Percentiles rank a stretch among this genome's conserved stretches.
Conservation (phyloP, 2,329 filamentous ascomycete species). For the Cladobotryum mycophilum region DNA sequence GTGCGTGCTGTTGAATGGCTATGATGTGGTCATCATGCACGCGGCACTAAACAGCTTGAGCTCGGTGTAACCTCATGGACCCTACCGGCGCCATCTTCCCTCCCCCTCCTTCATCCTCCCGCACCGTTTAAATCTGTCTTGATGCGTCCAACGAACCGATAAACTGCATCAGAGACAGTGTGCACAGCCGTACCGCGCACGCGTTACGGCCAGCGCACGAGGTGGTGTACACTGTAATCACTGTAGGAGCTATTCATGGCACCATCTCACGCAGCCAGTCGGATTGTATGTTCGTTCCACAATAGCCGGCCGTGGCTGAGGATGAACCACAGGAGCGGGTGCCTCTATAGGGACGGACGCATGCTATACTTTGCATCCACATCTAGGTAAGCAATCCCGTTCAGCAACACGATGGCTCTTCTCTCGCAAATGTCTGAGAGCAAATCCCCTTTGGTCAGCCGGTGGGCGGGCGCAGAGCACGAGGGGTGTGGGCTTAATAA, state of each 20-base stretch:
- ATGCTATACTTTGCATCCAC: too few species aligned
- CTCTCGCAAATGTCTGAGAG: too few species aligned
- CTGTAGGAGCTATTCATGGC: background rate
- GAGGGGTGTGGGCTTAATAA: too few species aligned
- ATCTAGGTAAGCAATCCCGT: too few species aligned
- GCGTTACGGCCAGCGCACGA: background rate
- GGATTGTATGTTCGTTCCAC: background rate
- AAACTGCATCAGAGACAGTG: background rate
- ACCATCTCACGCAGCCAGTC: too few species aligned
- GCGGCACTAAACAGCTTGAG: background rate
- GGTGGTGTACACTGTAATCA: background rate
- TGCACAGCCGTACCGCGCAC: too few species aligned
- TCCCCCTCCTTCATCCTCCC: background rate
- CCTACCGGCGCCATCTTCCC: background rate
- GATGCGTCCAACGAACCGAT: background rate
- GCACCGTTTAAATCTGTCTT: background rate
- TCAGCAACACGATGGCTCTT: too few species aligned
- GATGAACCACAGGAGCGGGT: background rate
- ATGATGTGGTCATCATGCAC: background rate
- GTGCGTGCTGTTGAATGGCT: too few species aligned
- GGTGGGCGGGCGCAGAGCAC: too few species aligned
- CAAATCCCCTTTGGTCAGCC: too few species aligned
- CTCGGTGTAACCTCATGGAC: slow-evolving; percentile 2
- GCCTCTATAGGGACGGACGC: background rate
- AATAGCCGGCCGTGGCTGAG: background rate